A percentile compares a stretch with the other conserved stretches of the same genome.
phyloP scores from a whole-genome alignment of 345 rosid genomes.

The Citropsis articulata region DNA sequence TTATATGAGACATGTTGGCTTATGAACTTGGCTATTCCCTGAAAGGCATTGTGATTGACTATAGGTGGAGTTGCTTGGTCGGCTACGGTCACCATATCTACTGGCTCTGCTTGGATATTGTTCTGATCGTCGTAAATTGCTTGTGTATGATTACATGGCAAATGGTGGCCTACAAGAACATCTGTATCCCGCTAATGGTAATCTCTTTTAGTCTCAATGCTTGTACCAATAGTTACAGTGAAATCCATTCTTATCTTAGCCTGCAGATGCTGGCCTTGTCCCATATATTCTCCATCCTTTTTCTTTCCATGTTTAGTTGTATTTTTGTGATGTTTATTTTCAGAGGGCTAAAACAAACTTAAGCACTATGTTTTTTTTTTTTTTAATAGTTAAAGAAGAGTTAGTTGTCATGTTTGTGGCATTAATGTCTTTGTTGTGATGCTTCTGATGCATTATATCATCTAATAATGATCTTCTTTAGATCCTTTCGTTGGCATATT shows the following conservation, averaged over 20 bases:
- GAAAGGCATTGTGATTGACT: slow-evolving; percentile 18
- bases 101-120: slow-evolving; percentile 81
- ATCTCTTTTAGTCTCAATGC: not conserved
- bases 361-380: not conserved
- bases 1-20: not conserved
- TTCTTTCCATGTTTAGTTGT: not conserved
- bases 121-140: slow-evolving; percentile 60
- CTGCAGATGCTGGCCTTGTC: not conserved
- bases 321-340: not conserved
- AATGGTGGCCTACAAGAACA: slow-evolving; percentile 89
- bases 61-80: slow-evolving; percentile 81
- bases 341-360: not conserved
- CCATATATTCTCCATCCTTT: not conserved
- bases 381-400: not conserved
- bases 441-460: not conserved
- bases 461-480: not conserved
- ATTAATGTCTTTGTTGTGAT: not conserved
- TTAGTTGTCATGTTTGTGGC: not conserved
- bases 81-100: slow-evolving; percentile 67
- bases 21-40: not conserved
- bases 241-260: not conserved
- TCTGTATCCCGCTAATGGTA: slow-evolving; percentile 65
- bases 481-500: not conserved
- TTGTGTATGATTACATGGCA: slow-evolving; percentile 85
- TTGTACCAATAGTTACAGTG: not conserved